Conservation (phyloP, 805 yeast species). For the Hanseniaspora osmophila region DNA sequence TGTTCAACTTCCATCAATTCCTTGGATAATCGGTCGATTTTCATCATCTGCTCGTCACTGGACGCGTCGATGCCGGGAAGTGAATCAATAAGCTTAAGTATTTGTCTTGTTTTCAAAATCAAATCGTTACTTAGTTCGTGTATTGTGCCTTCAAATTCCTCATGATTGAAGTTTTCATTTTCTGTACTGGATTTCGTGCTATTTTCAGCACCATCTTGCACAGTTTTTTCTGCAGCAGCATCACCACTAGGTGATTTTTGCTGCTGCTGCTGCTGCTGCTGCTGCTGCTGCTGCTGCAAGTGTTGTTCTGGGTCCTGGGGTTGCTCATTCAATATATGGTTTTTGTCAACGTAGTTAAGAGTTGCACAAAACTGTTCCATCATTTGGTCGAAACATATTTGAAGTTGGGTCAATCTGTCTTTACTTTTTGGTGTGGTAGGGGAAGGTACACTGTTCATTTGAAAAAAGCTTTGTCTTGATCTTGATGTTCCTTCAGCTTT, state of each 20-base stretch:
- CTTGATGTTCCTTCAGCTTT: not conserved
- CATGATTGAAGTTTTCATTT: constrained; percentile 23
- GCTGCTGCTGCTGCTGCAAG: constrained; percentile 1
- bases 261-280: not conserved
- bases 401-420: constrained; percentile 81
- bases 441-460: not conserved
- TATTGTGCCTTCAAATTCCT: constrained; percentile 33
- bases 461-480: not conserved
- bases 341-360: constrained; percentile 63
- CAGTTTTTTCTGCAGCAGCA: no score
- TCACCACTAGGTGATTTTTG: not conserved
- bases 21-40: constrained; percentile 45
- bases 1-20: constrained; percentile 49
- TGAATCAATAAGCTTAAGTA: constrained; percentile 70
- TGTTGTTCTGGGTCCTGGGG: not conserved
- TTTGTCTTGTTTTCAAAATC: constrained; percentile 74
- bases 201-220: no score
- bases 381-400: constrained; percentile 67
- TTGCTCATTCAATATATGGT: constrained; percentile 32
- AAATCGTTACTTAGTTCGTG: constrained; percentile 76
- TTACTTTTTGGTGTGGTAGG: constrained; percentile 36
- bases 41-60: constrained; percentile 53
- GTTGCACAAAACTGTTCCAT: constrained; percentile 72
- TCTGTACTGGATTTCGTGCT: constrained; percentile 15
- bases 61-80: constrained; percentile 88